These are phyloP conservation scores for Puccinia novopanici DNA, from an alignment of 1,284 basidiomycete species.

Conservation along the genomic window DNA sequence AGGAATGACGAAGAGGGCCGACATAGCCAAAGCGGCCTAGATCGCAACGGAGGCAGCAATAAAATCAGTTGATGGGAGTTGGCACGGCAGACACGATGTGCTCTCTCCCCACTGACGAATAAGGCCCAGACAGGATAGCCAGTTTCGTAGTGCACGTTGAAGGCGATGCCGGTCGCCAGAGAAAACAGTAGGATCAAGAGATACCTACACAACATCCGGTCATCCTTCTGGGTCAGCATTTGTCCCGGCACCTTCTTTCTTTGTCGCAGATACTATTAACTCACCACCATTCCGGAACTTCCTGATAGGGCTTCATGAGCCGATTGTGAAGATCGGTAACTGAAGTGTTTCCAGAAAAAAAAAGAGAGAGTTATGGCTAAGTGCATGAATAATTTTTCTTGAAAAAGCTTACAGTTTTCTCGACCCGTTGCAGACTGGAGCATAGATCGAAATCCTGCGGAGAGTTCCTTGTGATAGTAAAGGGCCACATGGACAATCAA, in stretches of 20 bases:
- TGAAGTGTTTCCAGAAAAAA: background rate
- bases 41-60: background rate
- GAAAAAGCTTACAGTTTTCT: slow-evolving; percentile 16
- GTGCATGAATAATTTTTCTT: background rate
- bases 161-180: slow-evolving; percentile 33
- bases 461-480: slow-evolving; percentile 45
- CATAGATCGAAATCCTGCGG: slow-evolving; percentile 27
- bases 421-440: background rate
- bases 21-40: slow-evolving; percentile 36
- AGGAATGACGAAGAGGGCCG: slow-evolving; percentile 41
- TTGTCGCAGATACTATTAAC: background rate
- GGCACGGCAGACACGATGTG: background rate
- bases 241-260: too few species aligned
- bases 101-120: slow-evolving; percentile 29
- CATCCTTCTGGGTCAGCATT: too few species aligned
- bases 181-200: slow-evolving; percentile 21
- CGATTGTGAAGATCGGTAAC: slow-evolving; percentile 47
- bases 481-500: slow-evolving; percentile 39
- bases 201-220: slow-evolving; percentile 29
- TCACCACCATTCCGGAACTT: slow-evolving; percentile 45
- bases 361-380: background rate
- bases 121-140: slow-evolving; percentile 47
- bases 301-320: slow-evolving; percentile 30
- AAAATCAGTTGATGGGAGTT: background rate
- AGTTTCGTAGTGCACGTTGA: slow-evolving; percentile 43